phyloP scores from a whole-genome alignment of 306 rosid species.

The Rosa multiflora region DNA sequence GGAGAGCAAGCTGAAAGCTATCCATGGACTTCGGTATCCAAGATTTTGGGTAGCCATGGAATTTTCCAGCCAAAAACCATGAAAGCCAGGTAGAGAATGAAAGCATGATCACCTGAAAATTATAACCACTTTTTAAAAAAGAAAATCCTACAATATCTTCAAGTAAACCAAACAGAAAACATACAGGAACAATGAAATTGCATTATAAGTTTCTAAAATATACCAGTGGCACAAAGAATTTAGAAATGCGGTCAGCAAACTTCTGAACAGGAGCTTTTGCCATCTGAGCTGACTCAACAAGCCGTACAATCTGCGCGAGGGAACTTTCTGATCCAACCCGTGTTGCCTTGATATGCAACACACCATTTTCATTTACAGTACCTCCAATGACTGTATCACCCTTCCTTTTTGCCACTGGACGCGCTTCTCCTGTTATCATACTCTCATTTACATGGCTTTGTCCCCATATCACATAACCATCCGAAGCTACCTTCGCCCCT shows the following conservation, averaged over 20 bases:
- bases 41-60: conserved; percentile 55
- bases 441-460: conserved; percentile 73
- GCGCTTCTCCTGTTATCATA: conserved; percentile 72
- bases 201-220: conserved; percentile 9
- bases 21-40: conserved; percentile 70
- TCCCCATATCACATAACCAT: conserved; percentile 63
- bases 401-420: conserved; percentile 53
- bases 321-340: conserved; percentile 72
- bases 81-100: conserved; percentile 62
- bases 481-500: conserved; percentile 58
- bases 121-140: not conserved
- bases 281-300: conserved; percentile 79
- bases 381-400: conserved; percentile 72
- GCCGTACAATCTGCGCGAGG: conserved; percentile 63
- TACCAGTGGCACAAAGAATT: conserved; percentile 65
- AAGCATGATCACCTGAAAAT: conserved; percentile 53
- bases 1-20: conserved; percentile 70
- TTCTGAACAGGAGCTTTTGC: conserved; percentile 81
- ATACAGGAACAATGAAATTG: not conserved
- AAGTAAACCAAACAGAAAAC: conserved; percentile 2
- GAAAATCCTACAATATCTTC: not conserved
- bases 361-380: conserved; percentile 66
- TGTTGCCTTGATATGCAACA: conserved; percentile 62
- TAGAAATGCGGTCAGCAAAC: conserved; percentile 64
- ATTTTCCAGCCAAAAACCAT: conserved; percentile 61